These are phyloP conservation scores for Candida khao-thaluensis DNA, from an alignment of 805 yeast species.

Conservation along the genomic window DNA sequence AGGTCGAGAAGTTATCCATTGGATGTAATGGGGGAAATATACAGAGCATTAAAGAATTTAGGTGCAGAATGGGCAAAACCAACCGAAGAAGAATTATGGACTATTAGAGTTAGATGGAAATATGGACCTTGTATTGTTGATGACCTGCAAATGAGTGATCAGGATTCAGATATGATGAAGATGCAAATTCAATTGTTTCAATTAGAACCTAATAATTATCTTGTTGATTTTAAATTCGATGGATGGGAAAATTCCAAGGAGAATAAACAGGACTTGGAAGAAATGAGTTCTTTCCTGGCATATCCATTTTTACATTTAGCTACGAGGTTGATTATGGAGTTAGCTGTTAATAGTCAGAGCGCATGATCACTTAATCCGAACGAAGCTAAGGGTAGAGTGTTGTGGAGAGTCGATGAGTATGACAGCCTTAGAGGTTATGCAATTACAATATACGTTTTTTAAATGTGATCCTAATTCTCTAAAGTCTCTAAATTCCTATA, in stretches of 20 bases:
- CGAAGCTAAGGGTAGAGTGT: too few species aligned
- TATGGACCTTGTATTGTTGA: conserved; percentile 45
- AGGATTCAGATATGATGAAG: conserved; percentile 72
- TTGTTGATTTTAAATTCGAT: conserved; percentile 96
- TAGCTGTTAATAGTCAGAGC: conserved; percentile 88
- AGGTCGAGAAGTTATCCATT: conserved; percentile 93
- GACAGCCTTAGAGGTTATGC: too few species aligned
- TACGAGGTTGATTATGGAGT: conserved; percentile 89
- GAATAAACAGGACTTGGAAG: conserved; percentile 49
- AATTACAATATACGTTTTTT: too few species aligned
- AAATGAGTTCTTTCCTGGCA: conserved; percentile 87
- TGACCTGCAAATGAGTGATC: conserved; percentile 15
- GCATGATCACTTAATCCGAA: neutral
- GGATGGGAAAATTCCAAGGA: conserved; percentile 71
- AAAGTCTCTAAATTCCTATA: too few species aligned
- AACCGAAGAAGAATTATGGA: conserved; percentile 93
- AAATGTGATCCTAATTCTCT: too few species aligned
- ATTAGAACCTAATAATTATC: conserved; percentile 90
- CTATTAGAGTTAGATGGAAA: conserved; percentile 92
- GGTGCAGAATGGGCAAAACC: conserved; percentile 99
- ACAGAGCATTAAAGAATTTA: conserved; percentile 85
- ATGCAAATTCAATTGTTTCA: conserved; percentile 97
- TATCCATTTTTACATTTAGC: conserved; percentile 94
- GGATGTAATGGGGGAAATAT: conserved; percentile 98
- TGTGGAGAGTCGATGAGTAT: too few species aligned